Conservation (phyloP, 768 basidiomycete genomes). For the Naganishia kalamii region DNA sequence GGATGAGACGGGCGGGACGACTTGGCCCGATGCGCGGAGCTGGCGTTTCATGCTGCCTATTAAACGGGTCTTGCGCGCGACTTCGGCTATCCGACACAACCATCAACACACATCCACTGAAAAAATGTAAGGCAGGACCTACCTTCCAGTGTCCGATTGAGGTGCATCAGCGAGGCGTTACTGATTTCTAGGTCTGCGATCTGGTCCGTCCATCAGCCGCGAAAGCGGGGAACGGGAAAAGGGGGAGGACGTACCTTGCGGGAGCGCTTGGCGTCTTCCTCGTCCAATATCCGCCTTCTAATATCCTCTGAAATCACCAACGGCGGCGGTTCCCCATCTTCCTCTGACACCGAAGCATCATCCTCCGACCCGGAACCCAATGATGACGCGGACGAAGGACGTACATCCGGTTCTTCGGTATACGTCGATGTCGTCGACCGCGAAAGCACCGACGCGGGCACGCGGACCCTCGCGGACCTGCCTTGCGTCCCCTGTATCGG, state of each 20-base stretch:
- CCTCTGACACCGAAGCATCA: background rate
- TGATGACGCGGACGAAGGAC: too few relatives aligned
- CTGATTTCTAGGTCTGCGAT: conserved; percentile 45
- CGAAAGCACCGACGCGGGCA: too few relatives aligned
- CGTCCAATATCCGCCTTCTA: background rate
- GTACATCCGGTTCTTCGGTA: too few relatives aligned
- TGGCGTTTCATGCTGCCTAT: conserved; percentile 13
- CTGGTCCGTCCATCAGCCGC: conserved; percentile 20
- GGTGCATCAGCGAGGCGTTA: conserved; percentile 39
- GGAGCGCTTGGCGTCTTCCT: conserved; percentile 17
- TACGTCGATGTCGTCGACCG: too few relatives aligned
- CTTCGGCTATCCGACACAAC: background rate
- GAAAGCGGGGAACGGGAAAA: background rate
- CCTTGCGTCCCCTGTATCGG: too few relatives aligned
- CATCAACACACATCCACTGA: background rate
- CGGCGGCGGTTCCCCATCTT: background rate
- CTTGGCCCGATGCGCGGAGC: conserved; percentile 13
- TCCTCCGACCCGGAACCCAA: too few relatives aligned
- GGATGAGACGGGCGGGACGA: background rate
- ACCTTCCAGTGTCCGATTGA: conserved; percentile 43
- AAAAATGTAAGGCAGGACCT: background rate
- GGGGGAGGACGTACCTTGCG: conserved; percentile 27
- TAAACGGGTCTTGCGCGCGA: conserved; percentile 13
- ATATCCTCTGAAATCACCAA: background rate
- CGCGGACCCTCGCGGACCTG: too few relatives aligned